Evolutionary conservation across 495 filamentous ascomycete species (phyloP).

Genomic region (Xylaria telfairii): DNA sequence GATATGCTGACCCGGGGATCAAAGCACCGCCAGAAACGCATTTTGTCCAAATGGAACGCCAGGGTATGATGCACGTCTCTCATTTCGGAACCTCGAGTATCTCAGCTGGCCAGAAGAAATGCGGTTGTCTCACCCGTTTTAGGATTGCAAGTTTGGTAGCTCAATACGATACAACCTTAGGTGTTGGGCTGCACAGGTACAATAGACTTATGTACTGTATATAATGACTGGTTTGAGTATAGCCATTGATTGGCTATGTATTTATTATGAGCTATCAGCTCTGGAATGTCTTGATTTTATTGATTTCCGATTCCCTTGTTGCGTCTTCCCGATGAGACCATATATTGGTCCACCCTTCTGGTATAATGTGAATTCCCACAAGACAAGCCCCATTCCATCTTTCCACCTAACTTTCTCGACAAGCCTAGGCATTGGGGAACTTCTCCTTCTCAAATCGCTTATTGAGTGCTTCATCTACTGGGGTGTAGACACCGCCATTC

Average conservation of each 20-base stretch:
- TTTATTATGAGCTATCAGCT: neutral
- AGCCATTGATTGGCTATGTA: neutral
- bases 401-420: neutral
- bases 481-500: neutral
- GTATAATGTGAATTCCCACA: neutral
- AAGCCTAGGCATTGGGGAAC: neutral
- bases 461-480: neutral
- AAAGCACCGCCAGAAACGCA: neutral
- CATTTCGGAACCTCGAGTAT: neutral
- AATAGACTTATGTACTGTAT: neutral
- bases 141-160: neutral
- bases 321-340: neutral
- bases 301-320: neutral
- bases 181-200: neutral
- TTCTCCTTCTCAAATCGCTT: conserved; percentile 7
- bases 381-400: neutral
- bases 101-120: neutral
- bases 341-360: neutral
- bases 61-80: neutral
- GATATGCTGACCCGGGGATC: neutral
- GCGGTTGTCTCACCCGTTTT: neutral
- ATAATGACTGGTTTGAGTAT: neutral
- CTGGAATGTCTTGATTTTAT: neutral
- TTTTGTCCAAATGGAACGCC: neutral
- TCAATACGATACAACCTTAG: neutral